Evolutionary conservation across 2,329 filamentous ascomycete species (phyloP).

Genomic region (Trichoderma citrinoviride): DNA sequence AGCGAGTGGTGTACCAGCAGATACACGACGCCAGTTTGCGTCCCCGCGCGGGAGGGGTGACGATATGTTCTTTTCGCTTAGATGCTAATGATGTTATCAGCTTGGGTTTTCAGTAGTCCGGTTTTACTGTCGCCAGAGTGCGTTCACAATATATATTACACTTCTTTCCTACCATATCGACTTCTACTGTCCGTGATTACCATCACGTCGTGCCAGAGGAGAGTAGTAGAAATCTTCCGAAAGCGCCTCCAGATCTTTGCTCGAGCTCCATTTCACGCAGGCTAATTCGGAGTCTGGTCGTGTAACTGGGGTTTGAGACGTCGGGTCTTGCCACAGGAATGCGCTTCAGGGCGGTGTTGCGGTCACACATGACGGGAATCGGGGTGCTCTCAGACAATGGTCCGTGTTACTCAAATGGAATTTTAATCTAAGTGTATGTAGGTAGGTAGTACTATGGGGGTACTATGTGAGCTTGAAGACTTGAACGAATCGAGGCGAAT

Average conservation of each 20-base stretch:
- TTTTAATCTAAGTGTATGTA: too few relatives aligned
- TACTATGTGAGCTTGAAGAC: too few relatives aligned
- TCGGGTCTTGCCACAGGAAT: background rate
- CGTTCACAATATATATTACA: background rate
- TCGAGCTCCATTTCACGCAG: background rate
- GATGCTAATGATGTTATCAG: slow-evolving; percentile 3
- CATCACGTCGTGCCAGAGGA: background rate
- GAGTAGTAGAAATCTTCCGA: background rate
- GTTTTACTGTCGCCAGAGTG: background rate
- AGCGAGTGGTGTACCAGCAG: slow-evolving; percentile 17
- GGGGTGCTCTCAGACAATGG: too few relatives aligned
- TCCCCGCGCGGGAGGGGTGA: background rate
- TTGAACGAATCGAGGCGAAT: too few relatives aligned
- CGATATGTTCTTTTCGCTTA: slow-evolving; percentile 3
- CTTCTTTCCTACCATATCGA: background rate
- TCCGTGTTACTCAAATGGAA: too few relatives aligned
- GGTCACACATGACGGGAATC: background rate
- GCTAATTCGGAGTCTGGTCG: background rate
- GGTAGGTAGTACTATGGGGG: too few relatives aligned
- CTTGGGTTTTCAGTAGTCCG: slow-evolving; percentile 3
- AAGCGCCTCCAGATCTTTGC: background rate
- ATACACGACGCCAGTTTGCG: slow-evolving; percentile 10
- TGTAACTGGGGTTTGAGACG: background rate
- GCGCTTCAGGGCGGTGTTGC: background rate
- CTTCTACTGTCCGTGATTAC: too few relatives aligned